Conservation (phyloP, 2,329 filamentous ascomycete genomes). For the Fusarium bactridioides region DNA sequence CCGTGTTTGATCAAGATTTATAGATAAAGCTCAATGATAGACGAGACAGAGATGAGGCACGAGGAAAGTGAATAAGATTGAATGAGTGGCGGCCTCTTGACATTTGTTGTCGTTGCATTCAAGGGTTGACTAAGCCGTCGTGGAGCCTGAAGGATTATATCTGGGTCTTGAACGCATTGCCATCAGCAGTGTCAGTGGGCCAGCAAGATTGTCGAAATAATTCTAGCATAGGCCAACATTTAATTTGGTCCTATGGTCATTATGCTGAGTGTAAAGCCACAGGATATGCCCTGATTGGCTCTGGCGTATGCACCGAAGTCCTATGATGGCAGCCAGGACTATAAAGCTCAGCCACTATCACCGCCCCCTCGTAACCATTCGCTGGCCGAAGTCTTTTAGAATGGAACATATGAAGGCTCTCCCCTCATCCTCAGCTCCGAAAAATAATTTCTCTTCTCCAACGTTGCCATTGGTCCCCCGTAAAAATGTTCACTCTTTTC, state of each 20-base stretch:
- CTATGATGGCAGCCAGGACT: not conserved
- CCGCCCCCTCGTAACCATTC: not conserved
- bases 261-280: too few relatives aligned
- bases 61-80: not conserved
- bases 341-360: not conserved
- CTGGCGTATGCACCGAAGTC: not conserved
- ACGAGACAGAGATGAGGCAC: rapidly evolving
- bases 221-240: not conserved
- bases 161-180: not conserved
- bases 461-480: not conserved
- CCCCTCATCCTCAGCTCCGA: rapidly evolving
- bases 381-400: not conserved
- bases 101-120: not conserved
- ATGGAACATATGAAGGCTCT: not conserved
- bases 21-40: rapidly evolving
- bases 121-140: not conserved
- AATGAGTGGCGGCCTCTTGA: not conserved
- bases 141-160: not conserved
- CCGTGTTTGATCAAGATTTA: not conserved
- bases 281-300: not conserved
- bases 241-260: not conserved
- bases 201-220: not conserved
- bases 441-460: too few relatives aligned
- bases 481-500: conserved; percentile 5
- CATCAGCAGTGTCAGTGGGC: not conserved